A percentile compares a stretch with the other conserved stretches of the same genome.
These are phyloP conservation scores for Wallacemonas sp. DNA, from an alignment of 208 protist species.

Conservation along the genomic window DNA sequence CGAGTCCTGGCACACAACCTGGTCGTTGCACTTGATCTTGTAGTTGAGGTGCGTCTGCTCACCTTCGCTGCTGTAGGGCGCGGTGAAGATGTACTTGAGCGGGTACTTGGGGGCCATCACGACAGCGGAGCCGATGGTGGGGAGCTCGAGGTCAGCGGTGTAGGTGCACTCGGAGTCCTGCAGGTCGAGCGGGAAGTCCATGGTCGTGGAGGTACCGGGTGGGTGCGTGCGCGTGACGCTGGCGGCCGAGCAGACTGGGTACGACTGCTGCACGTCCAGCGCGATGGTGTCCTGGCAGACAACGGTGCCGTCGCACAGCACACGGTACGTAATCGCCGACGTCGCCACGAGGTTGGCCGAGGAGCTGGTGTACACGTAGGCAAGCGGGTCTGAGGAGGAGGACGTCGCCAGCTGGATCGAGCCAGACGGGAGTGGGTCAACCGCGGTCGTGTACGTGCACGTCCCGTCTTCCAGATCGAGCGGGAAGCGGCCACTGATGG, in stretches of 20 bases:
- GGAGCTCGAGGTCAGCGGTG: slow-evolving; percentile 16
- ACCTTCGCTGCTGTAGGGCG: slow-evolving; percentile 12
- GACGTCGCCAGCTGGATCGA: slow-evolving; percentile 16
- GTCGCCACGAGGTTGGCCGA: slow-evolving; percentile 10
- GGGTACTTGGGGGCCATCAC: slow-evolving; percentile 21
- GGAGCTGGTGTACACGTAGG: slow-evolving; percentile 45
- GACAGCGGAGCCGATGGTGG: slow-evolving; percentile 5
- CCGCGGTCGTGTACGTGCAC: slow-evolving; percentile 17
- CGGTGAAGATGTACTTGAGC: slow-evolving; percentile 23
- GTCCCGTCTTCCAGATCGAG: slow-evolving; percentile 11
- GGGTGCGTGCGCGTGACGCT: slow-evolving; percentile 10
- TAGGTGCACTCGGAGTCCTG: slow-evolving; percentile 19
- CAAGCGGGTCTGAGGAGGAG: slow-evolving; percentile 20
- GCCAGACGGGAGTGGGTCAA: slow-evolving; percentile 32
- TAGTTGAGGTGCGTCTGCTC: slow-evolving; percentile 18
- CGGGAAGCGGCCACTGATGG: slow-evolving; percentile 11
- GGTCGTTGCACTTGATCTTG: slow-evolving; percentile 21
- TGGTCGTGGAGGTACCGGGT: slow-evolving; percentile 6
- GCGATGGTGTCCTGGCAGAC: slow-evolving; percentile 27
- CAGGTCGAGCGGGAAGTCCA: slow-evolving; percentile 28
- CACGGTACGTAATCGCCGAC: slow-evolving; percentile 26
- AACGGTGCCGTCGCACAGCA: slow-evolving; percentile 22
- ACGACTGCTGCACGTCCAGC: slow-evolving; percentile 25
- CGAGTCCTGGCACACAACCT: slow-evolving; percentile 33
- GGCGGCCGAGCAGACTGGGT: slow-evolving; percentile 12